phyloP scores from a whole-genome alignment of 1,284 basidiomycete species.

The Phenoliferia sp. region DNA sequence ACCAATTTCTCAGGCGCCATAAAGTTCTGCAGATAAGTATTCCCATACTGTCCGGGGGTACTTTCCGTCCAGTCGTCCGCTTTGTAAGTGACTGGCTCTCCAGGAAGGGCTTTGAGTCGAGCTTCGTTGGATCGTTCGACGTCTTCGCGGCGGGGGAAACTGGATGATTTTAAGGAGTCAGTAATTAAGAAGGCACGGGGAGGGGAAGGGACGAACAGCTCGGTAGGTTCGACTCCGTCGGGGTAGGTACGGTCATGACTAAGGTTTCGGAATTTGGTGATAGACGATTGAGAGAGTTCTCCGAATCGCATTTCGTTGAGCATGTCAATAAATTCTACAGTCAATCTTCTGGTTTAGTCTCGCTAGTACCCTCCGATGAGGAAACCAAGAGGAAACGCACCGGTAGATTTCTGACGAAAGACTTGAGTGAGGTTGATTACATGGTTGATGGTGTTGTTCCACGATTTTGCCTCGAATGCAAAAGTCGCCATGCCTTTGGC shows the following conservation, averaged over 20 bases:
- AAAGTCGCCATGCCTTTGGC: slow-evolving; percentile 53
- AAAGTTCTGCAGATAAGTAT: slow-evolving; percentile 36
- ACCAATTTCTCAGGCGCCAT: slow-evolving; percentile 48
- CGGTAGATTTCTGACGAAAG: slow-evolving; percentile 61
- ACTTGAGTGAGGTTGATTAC: slow-evolving; percentile 86
- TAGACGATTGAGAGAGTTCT: slow-evolving; percentile 54
- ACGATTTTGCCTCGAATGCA: slow-evolving; percentile 82
- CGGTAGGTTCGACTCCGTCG: slow-evolving; percentile 73
- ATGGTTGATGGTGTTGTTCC: slow-evolving; percentile 68
- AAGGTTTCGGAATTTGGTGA: slow-evolving; percentile 58
- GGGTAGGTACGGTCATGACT: slow-evolving; percentile 56
- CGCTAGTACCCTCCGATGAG: slow-evolving; percentile 8
- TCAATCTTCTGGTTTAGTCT: no score
- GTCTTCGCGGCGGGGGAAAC: slow-evolving; percentile 78
- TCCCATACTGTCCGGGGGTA: background rate
- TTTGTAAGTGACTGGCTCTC: slow-evolving; percentile 19
- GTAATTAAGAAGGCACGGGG: background rate
- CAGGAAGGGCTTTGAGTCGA: slow-evolving; percentile 50
- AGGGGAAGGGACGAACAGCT: slow-evolving; percentile 53
- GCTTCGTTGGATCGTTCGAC: slow-evolving; percentile 66
- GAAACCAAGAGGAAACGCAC: slow-evolving; percentile 32
- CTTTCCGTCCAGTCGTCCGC: slow-evolving; percentile 26
- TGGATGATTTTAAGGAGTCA: slow-evolving; percentile 36
- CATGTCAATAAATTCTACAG: slow-evolving; percentile 75
- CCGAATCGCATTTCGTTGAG: slow-evolving; percentile 87